Evolutionary conservation across 208 protist genomes (phyloP).

Genomic region (Trypanosoma boissoni): DNA sequence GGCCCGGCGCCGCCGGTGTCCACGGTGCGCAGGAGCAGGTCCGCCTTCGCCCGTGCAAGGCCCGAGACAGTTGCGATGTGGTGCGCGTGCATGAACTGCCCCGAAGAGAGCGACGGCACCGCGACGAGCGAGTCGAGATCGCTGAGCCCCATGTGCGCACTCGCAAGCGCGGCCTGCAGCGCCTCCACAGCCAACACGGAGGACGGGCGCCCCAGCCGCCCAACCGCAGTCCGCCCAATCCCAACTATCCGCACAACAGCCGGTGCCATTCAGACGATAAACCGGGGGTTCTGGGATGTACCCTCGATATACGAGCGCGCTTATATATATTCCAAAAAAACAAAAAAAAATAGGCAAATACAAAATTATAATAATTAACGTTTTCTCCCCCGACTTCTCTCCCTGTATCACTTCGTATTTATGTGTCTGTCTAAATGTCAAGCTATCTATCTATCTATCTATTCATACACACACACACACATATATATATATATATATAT

Average conservation of each 20-base stretch:
- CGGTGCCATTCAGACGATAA: slow-evolving; percentile 3
- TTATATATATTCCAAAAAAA: no score
- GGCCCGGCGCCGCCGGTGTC: slow-evolving; percentile 72
- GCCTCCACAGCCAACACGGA: slow-evolving; percentile 41
- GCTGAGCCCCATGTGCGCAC: slow-evolving; percentile 42
- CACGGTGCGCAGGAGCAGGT: slow-evolving; percentile 53
- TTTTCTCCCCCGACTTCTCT: no score
- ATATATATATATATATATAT: background rate
- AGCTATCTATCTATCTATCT: no score
- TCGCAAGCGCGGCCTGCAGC: slow-evolving; percentile 39
- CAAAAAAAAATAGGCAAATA: slow-evolving; percentile 5
- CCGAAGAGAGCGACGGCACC: slow-evolving; percentile 66
- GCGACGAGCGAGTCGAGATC: slow-evolving; percentile 74
- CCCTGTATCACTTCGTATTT: no score
- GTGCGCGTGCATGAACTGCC: slow-evolving; percentile 76
- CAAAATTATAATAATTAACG: no score
- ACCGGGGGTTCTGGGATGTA: no score
- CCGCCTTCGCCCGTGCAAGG: slow-evolving; percentile 30
- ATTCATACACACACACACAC: background rate
- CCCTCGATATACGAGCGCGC: no score
- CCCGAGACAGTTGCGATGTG: slow-evolving; percentile 52
- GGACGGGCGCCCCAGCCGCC: slow-evolving; percentile 35
- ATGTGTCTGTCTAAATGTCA: no score
- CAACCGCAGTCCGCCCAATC: slow-evolving; percentile 49
- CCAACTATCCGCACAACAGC: slow-evolving; percentile 45